Evolutionary conservation across 495 filamentous ascomycete genomes (phyloP), one percentile per base, ranked within the genome.

Genomic region (Daldinia grandis): DNA sequence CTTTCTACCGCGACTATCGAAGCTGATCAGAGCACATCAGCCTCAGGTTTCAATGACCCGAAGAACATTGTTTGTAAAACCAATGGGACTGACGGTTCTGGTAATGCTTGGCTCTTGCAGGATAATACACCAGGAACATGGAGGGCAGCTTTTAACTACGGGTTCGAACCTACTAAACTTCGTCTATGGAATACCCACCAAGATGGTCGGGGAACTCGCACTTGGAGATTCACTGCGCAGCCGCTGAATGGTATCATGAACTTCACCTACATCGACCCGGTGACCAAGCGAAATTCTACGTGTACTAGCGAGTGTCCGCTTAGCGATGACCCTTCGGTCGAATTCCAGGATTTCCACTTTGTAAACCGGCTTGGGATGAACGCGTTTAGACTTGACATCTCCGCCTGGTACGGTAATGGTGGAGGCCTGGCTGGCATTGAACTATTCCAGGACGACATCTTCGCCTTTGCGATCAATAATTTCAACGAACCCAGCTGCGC

Each of bases 221-320:
- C 87, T 15, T 99, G 92, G 81, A 87, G 93, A 37, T 94, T 93
- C 74, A 92, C 92, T 30, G 89, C 92, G 19, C 79, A 93, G 31
- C 93, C 93, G 5, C 88, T 93, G 72, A 89, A 91, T 73, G 96
- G 96, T 33, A 97, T 98, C 76, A 93, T 98, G 92, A 98, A 98
- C 78, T 85, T 99, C 69, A 97, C 94, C 38, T 98, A 93, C 69
- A 90, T 87, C 50, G 93, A 97, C 75, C 88, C 91, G 0, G 84
- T 80, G 1, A 90, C 91, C 0, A 86, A 87, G 1, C 79, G 87
- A 33, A 87, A 90, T 44, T 80, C 81, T 30, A 86, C 82, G 53
- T 99, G 95, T 79, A 92, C 94, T 37, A 87, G 86, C 55, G 81
- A 85, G 66, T 99, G 95, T 68, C 91, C 93, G 7, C 86, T 99